Conservation (phyloP, 2,329 filamentous ascomycete genomes). For the Cladosporium sp. region DNA sequence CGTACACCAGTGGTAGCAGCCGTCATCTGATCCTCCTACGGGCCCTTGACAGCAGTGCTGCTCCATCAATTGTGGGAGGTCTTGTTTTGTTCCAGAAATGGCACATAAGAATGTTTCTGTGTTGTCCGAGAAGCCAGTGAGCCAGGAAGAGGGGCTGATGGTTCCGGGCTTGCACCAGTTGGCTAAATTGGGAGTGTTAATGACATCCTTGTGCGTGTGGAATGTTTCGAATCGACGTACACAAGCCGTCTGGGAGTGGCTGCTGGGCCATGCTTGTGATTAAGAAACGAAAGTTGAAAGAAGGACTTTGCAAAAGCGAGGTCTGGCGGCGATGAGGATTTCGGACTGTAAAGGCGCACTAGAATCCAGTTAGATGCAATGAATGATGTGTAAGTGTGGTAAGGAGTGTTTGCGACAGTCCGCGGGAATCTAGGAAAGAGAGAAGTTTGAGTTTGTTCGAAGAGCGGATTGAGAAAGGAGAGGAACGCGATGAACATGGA, state of each 20-base stretch:
- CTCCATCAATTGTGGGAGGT: neutral
- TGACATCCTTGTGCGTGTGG: neutral
- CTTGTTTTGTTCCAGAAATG: neutral
- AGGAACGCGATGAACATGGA: no score
- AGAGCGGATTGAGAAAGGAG: no score
- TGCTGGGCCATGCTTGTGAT: slow-evolving; percentile 1
- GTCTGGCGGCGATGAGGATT: no score
- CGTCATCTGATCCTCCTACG: neutral
- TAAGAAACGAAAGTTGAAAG: no score
- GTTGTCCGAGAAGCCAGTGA: slow-evolving; percentile 9
- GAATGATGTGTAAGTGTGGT: no score
- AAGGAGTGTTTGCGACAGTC: no score
- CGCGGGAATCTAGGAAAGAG: no score
- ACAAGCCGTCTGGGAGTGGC: neutral
- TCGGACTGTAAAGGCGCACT: no score
- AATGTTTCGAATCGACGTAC: neutral
- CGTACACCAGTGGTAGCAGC: neutral
- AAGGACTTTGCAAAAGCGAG: no score
- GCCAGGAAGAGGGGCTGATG: neutral
- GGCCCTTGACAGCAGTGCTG: slow-evolving; percentile 4
- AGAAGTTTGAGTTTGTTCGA: no score
- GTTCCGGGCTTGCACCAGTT: slow-evolving; percentile 1
- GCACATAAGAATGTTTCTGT: slow-evolving; percentile 3
- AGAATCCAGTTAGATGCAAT: no score
- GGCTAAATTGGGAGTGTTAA: neutral